Evolutionary conservation across 257 asterid genomes (phyloP).

Genomic region (Solanum bukasovii): DNA sequence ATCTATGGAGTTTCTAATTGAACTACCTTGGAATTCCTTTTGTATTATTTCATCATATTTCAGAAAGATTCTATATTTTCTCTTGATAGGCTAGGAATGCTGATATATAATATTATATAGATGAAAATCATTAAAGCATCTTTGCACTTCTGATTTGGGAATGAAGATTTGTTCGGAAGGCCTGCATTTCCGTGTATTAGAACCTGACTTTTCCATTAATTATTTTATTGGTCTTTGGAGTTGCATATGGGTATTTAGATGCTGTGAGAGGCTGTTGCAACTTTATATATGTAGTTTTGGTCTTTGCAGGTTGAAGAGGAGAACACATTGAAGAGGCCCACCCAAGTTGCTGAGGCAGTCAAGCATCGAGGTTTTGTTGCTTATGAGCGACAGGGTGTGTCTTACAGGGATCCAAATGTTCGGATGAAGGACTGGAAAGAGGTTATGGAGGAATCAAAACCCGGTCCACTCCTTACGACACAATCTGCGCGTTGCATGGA

Average conservation of each 20-base stretch:
- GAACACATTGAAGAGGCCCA: conserved; percentile 45
- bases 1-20: not conserved
- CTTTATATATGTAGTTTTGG: not conserved
- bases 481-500: conserved; percentile 99
- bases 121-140: not conserved
- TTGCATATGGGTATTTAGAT: not conserved
- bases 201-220: not conserved
- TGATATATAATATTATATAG: not conserved
- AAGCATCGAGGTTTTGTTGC: conserved; percentile 88
- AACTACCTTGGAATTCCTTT: not conserved
- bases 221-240: not conserved
- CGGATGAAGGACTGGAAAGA: conserved; percentile 89
- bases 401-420: conserved; percentile 72
- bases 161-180: not conserved
- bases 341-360: conserved; percentile 57
- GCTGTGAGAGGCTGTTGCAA: not conserved
- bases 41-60: not conserved
- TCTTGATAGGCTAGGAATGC: not conserved
- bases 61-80: not conserved
- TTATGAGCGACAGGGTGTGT: conserved; percentile 81
- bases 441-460: conserved; percentile 73
- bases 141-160: not conserved
- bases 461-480: conserved; percentile 83
- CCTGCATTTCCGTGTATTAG: not conserved
- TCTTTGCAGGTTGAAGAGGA: conserved; percentile 47